These are phyloP conservation scores for Psilocybe mexicana DNA, from an alignment of 1,284 basidiomycete genomes.

Conservation along the genomic window DNA sequence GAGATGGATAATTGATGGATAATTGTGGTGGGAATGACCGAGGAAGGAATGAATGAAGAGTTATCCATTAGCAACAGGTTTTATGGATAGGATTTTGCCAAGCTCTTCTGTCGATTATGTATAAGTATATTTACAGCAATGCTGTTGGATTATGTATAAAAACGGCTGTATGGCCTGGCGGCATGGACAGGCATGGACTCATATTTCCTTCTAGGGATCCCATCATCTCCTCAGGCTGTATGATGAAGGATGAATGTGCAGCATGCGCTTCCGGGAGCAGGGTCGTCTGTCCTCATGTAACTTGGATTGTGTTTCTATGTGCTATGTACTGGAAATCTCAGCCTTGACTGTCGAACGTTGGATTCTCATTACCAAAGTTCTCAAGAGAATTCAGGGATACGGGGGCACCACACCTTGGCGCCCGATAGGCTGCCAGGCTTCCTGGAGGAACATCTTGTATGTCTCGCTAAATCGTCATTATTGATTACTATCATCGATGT, in stretches of 20 bases:
- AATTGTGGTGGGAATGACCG: too few species aligned
- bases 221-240: neutral
- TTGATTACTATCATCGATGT: neutral
- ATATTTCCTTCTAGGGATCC: neutral
- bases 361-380: too few species aligned
- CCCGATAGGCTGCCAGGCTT: neutral
- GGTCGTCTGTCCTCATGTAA: neutral
- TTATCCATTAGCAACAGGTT: too few species aligned
- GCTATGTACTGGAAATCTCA: too few species aligned
- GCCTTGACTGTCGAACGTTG: too few species aligned
- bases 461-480: neutral
- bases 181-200: neutral
- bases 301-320: neutral
- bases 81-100: too few species aligned
- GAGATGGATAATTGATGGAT: too few species aligned
- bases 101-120: too few species aligned
- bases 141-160: too few species aligned
- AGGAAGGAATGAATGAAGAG: too few species aligned
- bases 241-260: neutral
- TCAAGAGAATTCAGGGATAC: neutral
- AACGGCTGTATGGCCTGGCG: too few species aligned
- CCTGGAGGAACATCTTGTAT: neutral
- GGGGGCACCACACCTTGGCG: neutral
- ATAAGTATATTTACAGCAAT: too few species aligned
- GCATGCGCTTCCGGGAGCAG: neutral